Evolutionary conservation across 208 protist genomes (phyloP), one percentile per base, ranked within the genome.

Genomic region (Trypanosoma theileri): DNA sequence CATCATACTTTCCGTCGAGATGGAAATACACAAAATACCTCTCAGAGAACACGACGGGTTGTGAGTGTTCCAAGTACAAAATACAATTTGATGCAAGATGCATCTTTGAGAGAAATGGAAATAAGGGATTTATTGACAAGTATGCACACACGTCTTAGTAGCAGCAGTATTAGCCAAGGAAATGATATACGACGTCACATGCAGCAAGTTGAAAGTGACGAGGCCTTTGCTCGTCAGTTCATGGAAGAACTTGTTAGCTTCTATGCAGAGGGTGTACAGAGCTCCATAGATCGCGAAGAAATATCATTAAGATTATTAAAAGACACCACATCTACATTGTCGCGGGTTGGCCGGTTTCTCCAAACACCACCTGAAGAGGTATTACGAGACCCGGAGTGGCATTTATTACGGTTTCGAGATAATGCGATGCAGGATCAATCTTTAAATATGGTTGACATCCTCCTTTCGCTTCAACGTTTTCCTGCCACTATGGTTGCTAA

Each of bases 261-360:
- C 17, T 22, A 59, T 24, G 41, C 51, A 8, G 40, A 68, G 13
- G 19, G 16, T 14, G 9, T 68, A 19, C 14, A 31, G 48, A 6
- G 35, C 2, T 16, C 19, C 28, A 68, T 28, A 11, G 8, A 13
- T 22, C 40, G 22, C 17, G 53, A 14, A 45, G 62, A 59, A 41
- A 31, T 21, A 17, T 28, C 42, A 17, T 9, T 51, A 10, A 68
- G 40, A 42, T 44, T 48, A 40, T 31, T 59, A 16, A 46, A n/a
- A 24, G 56, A 71, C 2, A 16, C 35, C 16, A 26, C 66, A 58
- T 9, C 16, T 22, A 40, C 35, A 16, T 11, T 71, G 21, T 12
- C 42, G 26, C 56, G 45, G 26, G 57, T 71, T 28, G 4, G 1
- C 41, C 42, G 48, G 8, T 71, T 71, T 71, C 46, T 64, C 12